Evolutionary conservation across 345 rosid genomes (phyloP).

Genomic region (Linum lewisii): DNA sequence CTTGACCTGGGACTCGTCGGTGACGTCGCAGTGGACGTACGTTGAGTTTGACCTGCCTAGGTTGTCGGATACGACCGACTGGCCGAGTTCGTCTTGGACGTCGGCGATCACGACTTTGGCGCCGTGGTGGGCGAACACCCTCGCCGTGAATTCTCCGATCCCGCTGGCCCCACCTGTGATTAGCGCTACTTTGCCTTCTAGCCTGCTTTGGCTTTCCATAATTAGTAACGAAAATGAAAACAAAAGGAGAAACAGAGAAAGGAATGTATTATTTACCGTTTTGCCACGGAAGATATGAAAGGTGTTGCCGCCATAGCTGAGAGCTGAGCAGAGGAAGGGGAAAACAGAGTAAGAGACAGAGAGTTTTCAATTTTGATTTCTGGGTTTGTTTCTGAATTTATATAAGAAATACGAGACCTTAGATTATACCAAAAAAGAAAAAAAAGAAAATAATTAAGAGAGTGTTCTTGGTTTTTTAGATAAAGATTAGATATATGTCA

Average conservation of each 20-base stretch:
- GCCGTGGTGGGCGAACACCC: constrained; percentile 15
- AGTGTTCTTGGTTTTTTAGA: too few relatives aligned
- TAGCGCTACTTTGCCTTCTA: constrained; percentile 19
- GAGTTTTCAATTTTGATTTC: neutral
- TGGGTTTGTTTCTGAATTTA: too few relatives aligned
- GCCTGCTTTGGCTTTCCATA: neutral
- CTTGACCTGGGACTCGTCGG: constrained; percentile 9
- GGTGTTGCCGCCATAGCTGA: constrained; percentile 8
- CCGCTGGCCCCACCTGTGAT: constrained; percentile 25
- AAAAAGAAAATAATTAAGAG: too few relatives aligned
- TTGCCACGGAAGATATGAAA: constrained; percentile 12
- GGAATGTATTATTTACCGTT: neutral
- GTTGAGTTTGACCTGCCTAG: constrained; percentile 7
- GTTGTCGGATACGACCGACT: neutral
- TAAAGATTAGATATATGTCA: too few relatives aligned
- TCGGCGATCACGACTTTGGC: constrained; percentile 13
- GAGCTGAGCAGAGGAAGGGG: neutral
- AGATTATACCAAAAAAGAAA: too few relatives aligned
- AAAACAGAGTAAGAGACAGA: neutral
- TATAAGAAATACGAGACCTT: too few relatives aligned
- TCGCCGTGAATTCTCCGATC: constrained; percentile 17
- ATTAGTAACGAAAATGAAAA: neutral
- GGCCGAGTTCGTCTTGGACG: constrained; percentile 14
- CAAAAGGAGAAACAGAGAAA: neutral
- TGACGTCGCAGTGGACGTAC: constrained; percentile 14